Base-by-base conservation (phyloP, 2,329 filamentous ascomycete species). In the Fusarium sp. region DNA sequence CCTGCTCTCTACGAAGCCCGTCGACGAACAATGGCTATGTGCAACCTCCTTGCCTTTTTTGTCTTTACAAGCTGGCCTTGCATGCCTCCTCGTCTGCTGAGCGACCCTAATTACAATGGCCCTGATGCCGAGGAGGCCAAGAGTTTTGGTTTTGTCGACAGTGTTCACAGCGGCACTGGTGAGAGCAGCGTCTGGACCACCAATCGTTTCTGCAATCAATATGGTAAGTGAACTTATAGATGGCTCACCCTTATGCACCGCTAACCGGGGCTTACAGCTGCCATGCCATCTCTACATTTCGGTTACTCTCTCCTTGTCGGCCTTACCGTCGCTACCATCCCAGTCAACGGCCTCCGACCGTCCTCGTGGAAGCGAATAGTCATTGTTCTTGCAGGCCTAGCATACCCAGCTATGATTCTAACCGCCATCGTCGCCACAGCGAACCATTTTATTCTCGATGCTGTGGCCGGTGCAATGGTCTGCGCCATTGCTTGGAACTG, bases 261-360 rank as follows among this genome's bases (percentile, higher is more conserved):
- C 63, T 74, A 44, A 74, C 56, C 11, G 14, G 7, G 12, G 23
- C 10, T n/a, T 24, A 3, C 44, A 88, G 88, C 88, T 54, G 90
- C 90, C 9, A 93, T 93, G 90, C 90, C 90, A 1, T 91, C 88
- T 0, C 82, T 93, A 17, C 90, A 93, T 76, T 93, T 93, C 73
- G 90, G 90, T 4, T 93, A 93, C 79, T 90, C 89, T 5, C 85
- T 93, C 28, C 84, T 93, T 71, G 88, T 93, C 73, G 90, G 90
- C 9, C 78, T 92, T 14, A 92, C 90, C 6, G 83, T 92, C 57
- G 85, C 87, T 69, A 87, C 86, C 1, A 85, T 92, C 45, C 90
- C 90, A 2, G 80, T 92, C 1, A 78, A 83, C 11, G 82, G 84
- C 23, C 80, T 85, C 21, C 85, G 88, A 53, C 76, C 81, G 19